Percentiles rank a stretch among this genome's conserved stretches.
Evolutionary conservation across 768 basidiomycete species (phyloP).

Genomic region (Podaxis pistillaris): DNA sequence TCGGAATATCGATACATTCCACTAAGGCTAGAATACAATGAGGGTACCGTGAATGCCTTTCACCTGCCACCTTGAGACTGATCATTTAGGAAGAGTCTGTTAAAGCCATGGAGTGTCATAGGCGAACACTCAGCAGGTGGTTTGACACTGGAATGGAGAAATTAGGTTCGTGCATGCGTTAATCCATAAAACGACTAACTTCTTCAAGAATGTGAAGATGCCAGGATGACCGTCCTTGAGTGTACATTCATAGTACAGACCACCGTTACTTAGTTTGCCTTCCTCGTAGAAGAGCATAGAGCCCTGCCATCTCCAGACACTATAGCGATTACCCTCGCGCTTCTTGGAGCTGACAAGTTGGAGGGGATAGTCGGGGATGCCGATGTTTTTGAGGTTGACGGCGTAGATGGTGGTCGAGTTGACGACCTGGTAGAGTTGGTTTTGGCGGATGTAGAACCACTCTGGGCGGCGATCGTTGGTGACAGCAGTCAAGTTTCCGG

Average conservation of each 20-base stretch:
- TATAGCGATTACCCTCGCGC: conserved; percentile 36
- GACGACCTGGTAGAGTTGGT: conserved; percentile 50
- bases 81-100: conserved; percentile 9
- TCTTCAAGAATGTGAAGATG: conserved; percentile 46
- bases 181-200: conserved; percentile 32
- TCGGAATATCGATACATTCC: conserved; percentile 12
- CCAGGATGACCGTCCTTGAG: conserved; percentile 32
- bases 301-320: conserved; percentile 54
- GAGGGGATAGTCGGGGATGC: conserved; percentile 39
- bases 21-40: conserved; percentile 2
- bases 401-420: conserved; percentile 57
- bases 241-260: conserved; percentile 16
- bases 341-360: conserved; percentile 45
- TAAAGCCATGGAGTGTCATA: conserved; percentile 39
- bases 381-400: conserved; percentile 51
- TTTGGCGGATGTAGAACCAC: conserved; percentile 52
- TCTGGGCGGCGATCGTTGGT: conserved; percentile 34
- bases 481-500: conserved; percentile 47
- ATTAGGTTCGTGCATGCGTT: neutral
- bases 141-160: conserved; percentile 19
- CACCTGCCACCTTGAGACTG: neutral
- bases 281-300: conserved; percentile 53
- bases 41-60: neutral
- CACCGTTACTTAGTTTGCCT: conserved; percentile 38
- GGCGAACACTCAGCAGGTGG: conserved; percentile 34